These are phyloP conservation scores for Candida tetrigidarum DNA, from an alignment of 1,139 yeast genomes.

Conservation along the genomic window DNA sequence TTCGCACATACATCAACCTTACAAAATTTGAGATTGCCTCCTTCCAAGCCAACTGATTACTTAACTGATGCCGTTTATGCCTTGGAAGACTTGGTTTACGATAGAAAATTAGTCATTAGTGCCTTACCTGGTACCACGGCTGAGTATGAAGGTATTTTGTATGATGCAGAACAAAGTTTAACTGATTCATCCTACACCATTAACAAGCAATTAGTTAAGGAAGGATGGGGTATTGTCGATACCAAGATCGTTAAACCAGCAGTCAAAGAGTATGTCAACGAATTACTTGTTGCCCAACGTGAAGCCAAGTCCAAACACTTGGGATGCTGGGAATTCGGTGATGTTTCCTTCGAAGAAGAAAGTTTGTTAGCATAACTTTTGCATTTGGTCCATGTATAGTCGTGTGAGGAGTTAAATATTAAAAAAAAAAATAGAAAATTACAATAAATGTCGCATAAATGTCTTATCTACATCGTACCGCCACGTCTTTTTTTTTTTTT, in stretches of 20 bases:
- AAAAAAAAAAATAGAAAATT: too few relatives aligned
- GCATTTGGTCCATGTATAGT: neutral
- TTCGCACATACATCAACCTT: slow-evolving; percentile 64
- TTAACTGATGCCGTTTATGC: slow-evolving; percentile 60
- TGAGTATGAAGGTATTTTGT: slow-evolving; percentile 57
- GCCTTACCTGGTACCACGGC: slow-evolving; percentile 47
- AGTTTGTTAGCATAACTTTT: slow-evolving; percentile 17
- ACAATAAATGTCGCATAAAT: slow-evolving; percentile 3
- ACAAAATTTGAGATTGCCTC: slow-evolving; percentile 64
- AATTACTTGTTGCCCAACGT: slow-evolving; percentile 45
- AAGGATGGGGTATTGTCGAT: slow-evolving; percentile 70
- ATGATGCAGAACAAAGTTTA: slow-evolving; percentile 62
- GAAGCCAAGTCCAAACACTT: slow-evolving; percentile 55
- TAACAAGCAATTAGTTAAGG: slow-evolving; percentile 62
- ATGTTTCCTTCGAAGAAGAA: slow-evolving; percentile 66
- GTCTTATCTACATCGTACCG: slow-evolving; percentile 4
- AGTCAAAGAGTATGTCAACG: slow-evolving; percentile 40
- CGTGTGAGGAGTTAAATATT: slow-evolving; percentile 3
- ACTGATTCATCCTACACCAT: slow-evolving; percentile 63
- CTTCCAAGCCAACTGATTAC: slow-evolving; percentile 60
- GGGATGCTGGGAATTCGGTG: slow-evolving; percentile 88
- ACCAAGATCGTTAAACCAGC: slow-evolving; percentile 35
- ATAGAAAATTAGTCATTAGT: slow-evolving; percentile 62
- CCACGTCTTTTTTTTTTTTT: neutral
- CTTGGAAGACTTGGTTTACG: slow-evolving; percentile 58